These are phyloP conservation scores for Sanguinoderma infundibulare DNA, from an alignment of 1,284 basidiomycete genomes.

Conservation along the genomic window DNA sequence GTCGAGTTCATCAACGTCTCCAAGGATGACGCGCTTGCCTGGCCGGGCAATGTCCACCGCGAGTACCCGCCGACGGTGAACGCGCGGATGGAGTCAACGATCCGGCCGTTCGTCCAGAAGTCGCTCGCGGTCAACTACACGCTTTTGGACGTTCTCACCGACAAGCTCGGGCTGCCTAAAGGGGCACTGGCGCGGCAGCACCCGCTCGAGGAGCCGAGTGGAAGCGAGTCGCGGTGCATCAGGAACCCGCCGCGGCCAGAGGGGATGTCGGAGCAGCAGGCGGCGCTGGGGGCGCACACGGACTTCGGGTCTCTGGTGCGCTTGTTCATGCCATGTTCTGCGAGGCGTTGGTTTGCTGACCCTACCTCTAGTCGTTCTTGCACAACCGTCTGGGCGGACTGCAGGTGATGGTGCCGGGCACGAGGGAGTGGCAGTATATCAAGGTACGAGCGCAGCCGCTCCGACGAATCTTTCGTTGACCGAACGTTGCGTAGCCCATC, in stretches of 20 bases:
- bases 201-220: conserved; percentile 37
- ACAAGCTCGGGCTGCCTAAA: conserved; percentile 25
- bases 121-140: conserved; percentile 38
- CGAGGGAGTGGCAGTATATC: conserved; percentile 72
- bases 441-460: conserved; percentile 54
- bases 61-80: conserved; percentile 40
- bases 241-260: conserved; percentile 34
- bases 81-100: conserved; percentile 36
- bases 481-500: conserved; percentile 31
- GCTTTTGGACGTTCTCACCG: conserved; percentile 37
- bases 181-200: conserved; percentile 37
- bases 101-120: conserved; percentile 39
- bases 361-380: conserved; percentile 53
- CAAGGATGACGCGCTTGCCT: conserved; percentile 39
- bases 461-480: background rate
- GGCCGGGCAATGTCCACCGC: conserved; percentile 35
- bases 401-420: conserved; percentile 68
- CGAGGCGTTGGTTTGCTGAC: background rate
- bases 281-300: conserved; percentile 40
- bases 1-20: conserved; percentile 40
- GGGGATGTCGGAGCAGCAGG: conserved; percentile 30
- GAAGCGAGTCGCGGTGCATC: conserved; percentile 44
- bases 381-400: conserved; percentile 75
- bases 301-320: conserved; percentile 39
- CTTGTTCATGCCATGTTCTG: background rate